Base-by-base conservation (phyloP, 768 basidiomycete genomes). In the Xerocomus spinulosus region DNA sequence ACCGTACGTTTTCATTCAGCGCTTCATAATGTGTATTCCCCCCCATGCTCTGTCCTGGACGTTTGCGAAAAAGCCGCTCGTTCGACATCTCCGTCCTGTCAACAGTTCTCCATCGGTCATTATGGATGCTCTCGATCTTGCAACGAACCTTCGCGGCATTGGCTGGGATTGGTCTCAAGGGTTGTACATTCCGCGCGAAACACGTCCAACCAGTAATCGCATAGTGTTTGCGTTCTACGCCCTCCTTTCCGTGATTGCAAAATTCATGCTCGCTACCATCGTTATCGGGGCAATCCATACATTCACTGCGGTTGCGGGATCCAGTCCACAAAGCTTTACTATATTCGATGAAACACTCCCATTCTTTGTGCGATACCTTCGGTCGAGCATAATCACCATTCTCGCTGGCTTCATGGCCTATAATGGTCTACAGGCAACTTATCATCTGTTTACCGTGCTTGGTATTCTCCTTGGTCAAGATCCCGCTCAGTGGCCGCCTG, bases 121-220 rank as follows among this genome's bases (percentile, higher is more conserved):
- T 33, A 42, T 50, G 30, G 73, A 85, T 51, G 74, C 76, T 2
- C 57, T 73, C 14, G 80, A 84, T 44, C 69, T 85, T 20, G 54
- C 53, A n/a, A 67, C 66, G 55, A 80, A 75, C 51, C 57, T 79
- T 15, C 79, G 83, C 15, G 83, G 82, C 5, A 57, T 70, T 42
- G 80, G 78, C 17, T 85, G 82, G 82, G 67, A 74, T 37, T 83
- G 79, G 75, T 78, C 80, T 4, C 55, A 63, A 24, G 53, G 56
- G 23, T 25, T 57, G 13, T 51, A 57, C 37, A 21, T 66, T 14
- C 57, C 65, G 9, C 59, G 52, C 13, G 74, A 77, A 50, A 70
- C 68, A 4, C 74, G 75, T n/a, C 68, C 72, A 4, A 52, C 60
- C 3, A n/a, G n/a, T n/a, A 72, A 75, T 18, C 68, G 59, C 8